A percentile compares a stretch with the other conserved stretches of the same genome.
Evolutionary conservation across 2,329 filamentous ascomycete genomes (phyloP).

Genomic region (Arthroderma uncinatum): DNA sequence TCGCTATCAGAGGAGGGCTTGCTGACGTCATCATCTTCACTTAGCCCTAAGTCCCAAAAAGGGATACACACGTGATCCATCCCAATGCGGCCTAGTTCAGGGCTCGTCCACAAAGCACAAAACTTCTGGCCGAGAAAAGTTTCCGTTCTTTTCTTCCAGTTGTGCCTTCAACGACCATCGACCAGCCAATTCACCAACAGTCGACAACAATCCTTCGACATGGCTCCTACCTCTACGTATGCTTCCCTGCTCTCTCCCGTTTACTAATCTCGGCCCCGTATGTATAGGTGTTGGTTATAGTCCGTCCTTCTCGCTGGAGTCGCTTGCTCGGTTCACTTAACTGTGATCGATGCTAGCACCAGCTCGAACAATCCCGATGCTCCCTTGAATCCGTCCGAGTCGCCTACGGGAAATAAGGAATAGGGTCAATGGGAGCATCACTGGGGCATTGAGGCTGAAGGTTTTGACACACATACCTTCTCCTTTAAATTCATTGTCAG

Average conservation of each 20-base stretch:
- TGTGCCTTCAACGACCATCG: not conserved
- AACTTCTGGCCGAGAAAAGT: constrained; percentile 14
- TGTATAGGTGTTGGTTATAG: constrained; percentile 58
- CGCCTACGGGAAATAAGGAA: constrained; percentile 13
- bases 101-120: constrained; percentile 4
- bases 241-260: constrained; percentile 31
- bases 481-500: constrained; percentile 66
- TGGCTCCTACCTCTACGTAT: constrained; percentile 53
- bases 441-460: constrained; percentile 72
- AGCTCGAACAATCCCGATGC: constrained; percentile 64
- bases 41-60: not conserved
- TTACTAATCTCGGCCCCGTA: constrained; percentile 28
- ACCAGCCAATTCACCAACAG: constrained; percentile 13
- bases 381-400: constrained; percentile 13
- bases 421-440: constrained; percentile 16
- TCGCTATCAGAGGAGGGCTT: not conserved
- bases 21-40: not conserved
- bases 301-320: constrained; percentile 74
- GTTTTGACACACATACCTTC: constrained; percentile 47
- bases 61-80: not conserved
- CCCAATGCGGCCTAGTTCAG: not conserved
- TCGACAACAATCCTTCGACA: constrained; percentile 41
- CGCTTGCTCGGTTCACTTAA: constrained; percentile 26
- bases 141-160: constrained; percentile 16
- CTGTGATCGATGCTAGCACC: constrained; percentile 41